These are phyloP conservation scores for Lipomyces yamadae DNA, from an alignment of 805 yeast species.

Conservation along the genomic window DNA sequence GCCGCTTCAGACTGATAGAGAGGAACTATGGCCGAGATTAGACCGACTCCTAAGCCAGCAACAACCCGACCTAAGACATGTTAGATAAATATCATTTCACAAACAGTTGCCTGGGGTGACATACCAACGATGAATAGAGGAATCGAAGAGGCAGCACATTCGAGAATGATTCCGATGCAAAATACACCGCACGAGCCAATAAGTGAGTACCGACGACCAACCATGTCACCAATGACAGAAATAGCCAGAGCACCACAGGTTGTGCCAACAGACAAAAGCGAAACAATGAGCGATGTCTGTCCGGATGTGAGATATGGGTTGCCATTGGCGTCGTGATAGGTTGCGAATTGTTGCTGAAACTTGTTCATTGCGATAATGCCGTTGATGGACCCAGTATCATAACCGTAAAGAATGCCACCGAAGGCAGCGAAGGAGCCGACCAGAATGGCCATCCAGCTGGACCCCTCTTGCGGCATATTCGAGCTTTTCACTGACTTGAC, in stretches of 20 bases:
- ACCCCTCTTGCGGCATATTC: conserved; percentile 5
- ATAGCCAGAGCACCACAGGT: conserved; percentile 71
- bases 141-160: conserved; percentile 58
- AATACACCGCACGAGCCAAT: conserved; percentile 61
- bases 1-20: conserved; percentile 79
- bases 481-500: background rate
- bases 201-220: conserved; percentile 65
- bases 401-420: conserved; percentile 88
- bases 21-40: conserved; percentile 75
- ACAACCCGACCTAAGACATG: conserved; percentile 59
- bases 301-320: conserved; percentile 11
- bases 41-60: conserved; percentile 81
- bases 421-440: conserved; percentile 83
- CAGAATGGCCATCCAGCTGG: conserved; percentile 53
- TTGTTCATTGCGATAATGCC: conserved; percentile 70
- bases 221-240: conserved; percentile 66
- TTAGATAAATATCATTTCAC: background rate
- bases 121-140: conserved; percentile 56
- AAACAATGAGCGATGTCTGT: conserved; percentile 63
- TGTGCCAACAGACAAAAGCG: conserved; percentile 86
- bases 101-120: background rate
- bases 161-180: conserved; percentile 72
- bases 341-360: conserved; percentile 2
- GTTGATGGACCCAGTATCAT: conserved; percentile 85
- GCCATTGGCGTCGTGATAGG: conserved; percentile 1